Conservation (phyloP, 306 rosid species). For the Herpetospermum pedunculosum region DNA sequence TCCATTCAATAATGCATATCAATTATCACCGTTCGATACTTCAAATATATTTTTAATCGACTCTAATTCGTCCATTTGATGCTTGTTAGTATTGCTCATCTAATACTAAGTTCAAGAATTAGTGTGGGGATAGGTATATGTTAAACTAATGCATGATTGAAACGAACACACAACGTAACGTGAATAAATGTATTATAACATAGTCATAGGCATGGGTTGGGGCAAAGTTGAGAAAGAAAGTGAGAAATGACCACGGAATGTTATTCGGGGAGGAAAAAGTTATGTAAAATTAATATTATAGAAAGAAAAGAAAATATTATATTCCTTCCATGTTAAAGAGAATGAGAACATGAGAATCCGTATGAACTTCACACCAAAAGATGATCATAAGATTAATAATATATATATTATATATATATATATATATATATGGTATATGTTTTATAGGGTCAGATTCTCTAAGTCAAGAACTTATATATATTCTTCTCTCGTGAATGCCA, state of each 20-base stretch:
- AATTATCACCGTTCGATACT: no score
- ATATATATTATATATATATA: not conserved
- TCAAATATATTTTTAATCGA: no score
- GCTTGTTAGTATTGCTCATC: not conserved
- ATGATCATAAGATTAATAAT: constrained; percentile 23
- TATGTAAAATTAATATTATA: not conserved
- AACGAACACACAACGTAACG: no score
- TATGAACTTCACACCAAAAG: constrained; percentile 34
- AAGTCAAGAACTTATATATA: constrained; percentile 64
- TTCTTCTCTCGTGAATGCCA: constrained; percentile 62
- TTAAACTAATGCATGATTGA: not conserved
- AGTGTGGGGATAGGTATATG: no score
- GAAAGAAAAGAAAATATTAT: not conserved
- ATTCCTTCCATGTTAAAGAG: constrained; percentile 15
- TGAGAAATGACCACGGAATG: constrained; percentile 98
- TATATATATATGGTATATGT: not conserved
- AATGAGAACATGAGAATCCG: constrained; percentile 63
- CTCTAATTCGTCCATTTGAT: not conserved
- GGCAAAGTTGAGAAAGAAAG: constrained; percentile 36
- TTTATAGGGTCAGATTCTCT: constrained; percentile 46
- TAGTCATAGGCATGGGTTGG: not conserved
- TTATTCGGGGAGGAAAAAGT: constrained; percentile 48
- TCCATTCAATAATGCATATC: not conserved
- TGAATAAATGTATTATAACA: no score
- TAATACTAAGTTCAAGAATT: no score